A percentile compares a stretch with the other conserved stretches of the same genome.
Evolutionary conservation across 2,329 filamentous ascomycete species (phyloP).

Genomic region (Alternaria angustiovoidea): DNA sequence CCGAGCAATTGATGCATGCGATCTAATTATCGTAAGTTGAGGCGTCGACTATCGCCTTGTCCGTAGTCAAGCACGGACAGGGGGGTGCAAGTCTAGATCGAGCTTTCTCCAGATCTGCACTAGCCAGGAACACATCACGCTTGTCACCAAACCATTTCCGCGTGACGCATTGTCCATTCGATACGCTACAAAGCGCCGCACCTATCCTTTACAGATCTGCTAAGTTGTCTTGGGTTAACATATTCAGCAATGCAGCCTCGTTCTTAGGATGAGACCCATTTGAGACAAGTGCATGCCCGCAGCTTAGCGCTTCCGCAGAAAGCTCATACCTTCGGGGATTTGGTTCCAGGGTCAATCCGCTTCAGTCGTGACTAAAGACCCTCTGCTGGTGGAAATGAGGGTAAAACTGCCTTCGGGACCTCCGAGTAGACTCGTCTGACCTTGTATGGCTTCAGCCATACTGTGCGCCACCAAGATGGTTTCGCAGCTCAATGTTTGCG

Average conservation of each 20-base stretch:
- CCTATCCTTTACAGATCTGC: not conserved
- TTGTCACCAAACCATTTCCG: not conserved
- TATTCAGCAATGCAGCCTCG: not conserved
- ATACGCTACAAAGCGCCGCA: constrained; percentile 1
- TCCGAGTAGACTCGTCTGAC: not conserved
- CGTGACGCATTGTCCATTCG: not conserved
- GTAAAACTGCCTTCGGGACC: not conserved
- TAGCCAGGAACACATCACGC: constrained; percentile 2
- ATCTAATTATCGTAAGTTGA: not conserved
- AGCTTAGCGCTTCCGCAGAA: not conserved
- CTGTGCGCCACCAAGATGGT: not conserved
- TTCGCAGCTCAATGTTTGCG: too few relatives aligned
- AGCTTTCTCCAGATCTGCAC: constrained; percentile 4
- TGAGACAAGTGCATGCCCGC: not conserved
- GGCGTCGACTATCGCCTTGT: not conserved
- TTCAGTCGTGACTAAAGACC: not conserved
- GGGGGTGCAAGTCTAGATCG: not conserved
- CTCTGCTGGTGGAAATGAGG: not conserved
- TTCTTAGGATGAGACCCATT: not conserved
- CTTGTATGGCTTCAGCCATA: not conserved
- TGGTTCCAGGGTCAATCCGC: not conserved
- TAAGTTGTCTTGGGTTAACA: not conserved
- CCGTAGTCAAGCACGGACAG: not conserved
- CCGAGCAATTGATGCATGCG: not conserved
- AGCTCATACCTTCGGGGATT: not conserved